Percentiles rank a stretch among this genome's conserved stretches.
Conservation (phyloP, 1,139 yeast species). For the Hanseniaspora uvarum region DNA sequence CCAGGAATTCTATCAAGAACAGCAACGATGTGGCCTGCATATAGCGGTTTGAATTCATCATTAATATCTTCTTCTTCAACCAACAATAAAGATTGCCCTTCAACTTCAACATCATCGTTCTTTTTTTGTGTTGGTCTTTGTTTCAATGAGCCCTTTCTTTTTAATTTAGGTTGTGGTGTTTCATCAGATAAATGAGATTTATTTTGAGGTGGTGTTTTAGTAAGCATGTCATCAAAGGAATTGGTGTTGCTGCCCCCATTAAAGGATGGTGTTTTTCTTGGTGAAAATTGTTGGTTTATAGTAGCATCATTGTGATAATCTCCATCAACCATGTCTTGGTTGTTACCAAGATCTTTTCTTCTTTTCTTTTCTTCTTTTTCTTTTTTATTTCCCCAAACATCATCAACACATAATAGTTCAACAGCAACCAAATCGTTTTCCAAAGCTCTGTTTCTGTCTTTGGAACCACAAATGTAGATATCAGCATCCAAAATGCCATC, state of each 20-base stretch:
- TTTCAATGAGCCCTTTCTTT: constrained; percentile 81
- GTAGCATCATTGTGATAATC: constrained; percentile 67
- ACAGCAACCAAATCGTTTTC: constrained; percentile 96
- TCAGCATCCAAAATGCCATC: constrained; percentile 94
- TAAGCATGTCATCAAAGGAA: constrained; percentile 12
- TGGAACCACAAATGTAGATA: constrained; percentile 95
- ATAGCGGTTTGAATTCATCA: constrained; percentile 84
- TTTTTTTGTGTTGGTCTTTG: constrained; percentile 98
- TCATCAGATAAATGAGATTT: constrained; percentile 22
- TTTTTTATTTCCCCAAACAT: constrained; percentile 92
- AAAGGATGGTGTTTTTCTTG: constrained; percentile 11
- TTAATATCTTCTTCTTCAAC: constrained; percentile 94
- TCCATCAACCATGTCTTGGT: constrained; percentile 39
- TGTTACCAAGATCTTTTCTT: constrained; percentile 52
- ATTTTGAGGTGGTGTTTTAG: constrained; percentile 25
- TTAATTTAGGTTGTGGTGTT: constrained; percentile 37
- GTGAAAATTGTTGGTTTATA: constrained; percentile 16
- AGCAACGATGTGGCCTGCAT: constrained; percentile 97
- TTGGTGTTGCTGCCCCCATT: constrained; percentile 10
- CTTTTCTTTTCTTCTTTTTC: constrained; percentile 96
- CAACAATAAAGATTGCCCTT: constrained; percentile 82
- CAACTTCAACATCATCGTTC: constrained; percentile 96
- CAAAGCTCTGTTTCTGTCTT: constrained; percentile 91
- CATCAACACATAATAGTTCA: constrained; percentile 86
- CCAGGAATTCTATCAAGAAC: constrained; percentile 96